phyloP scores from a whole-genome alignment of 1,139 yeast species.

The Debaryomyces psychrophilus region DNA sequence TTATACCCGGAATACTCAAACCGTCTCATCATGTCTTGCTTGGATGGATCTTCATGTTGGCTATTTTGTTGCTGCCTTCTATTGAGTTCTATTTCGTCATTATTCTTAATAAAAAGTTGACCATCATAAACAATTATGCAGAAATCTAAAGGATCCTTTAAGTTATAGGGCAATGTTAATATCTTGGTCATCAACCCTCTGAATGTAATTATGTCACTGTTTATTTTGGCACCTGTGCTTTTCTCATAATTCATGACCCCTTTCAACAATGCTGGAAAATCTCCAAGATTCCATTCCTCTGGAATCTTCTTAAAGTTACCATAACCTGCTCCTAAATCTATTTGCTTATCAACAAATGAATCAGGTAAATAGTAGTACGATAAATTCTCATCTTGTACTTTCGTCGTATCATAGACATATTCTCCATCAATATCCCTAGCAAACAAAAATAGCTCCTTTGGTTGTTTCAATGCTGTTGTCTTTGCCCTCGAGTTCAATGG shows the following conservation, averaged over 20 bases:
- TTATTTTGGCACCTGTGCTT: slow-evolving; percentile 45
- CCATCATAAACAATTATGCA: slow-evolving; percentile 74
- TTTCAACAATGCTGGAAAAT: slow-evolving; percentile 59
- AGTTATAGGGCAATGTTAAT: slow-evolving; percentile 61
- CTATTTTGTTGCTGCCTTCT: slow-evolving; percentile 28
- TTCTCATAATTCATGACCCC: slow-evolving; percentile 62
- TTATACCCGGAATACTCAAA: slow-evolving; percentile 75
- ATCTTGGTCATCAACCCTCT: slow-evolving; percentile 79
- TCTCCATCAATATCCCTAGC: slow-evolving; percentile 57
- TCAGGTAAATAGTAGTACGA: slow-evolving; percentile 81
- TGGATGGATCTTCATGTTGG: slow-evolving; percentile 32
- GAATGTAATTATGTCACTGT: slow-evolving; percentile 75
- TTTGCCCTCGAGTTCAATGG: slow-evolving; percentile 54
- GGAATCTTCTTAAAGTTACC: slow-evolving; percentile 59
- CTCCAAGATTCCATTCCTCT: slow-evolving; percentile 53
- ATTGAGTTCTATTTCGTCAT: slow-evolving; percentile 43
- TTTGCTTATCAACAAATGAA: slow-evolving; percentile 50
- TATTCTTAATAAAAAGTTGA: slow-evolving; percentile 78
- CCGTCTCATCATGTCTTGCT: slow-evolving; percentile 38
- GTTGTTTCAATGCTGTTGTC: slow-evolving; percentile 66
- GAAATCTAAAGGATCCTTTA: slow-evolving; percentile 60
- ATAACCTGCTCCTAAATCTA: slow-evolving; percentile 69
- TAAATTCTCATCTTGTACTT: slow-evolving; percentile 43
- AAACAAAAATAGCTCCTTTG: slow-evolving; percentile 67
- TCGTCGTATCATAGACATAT: slow-evolving; percentile 49